phyloP scores from a whole-genome alignment of 805 yeast genomes.

The Metschnikowia picachoensis region DNA sequence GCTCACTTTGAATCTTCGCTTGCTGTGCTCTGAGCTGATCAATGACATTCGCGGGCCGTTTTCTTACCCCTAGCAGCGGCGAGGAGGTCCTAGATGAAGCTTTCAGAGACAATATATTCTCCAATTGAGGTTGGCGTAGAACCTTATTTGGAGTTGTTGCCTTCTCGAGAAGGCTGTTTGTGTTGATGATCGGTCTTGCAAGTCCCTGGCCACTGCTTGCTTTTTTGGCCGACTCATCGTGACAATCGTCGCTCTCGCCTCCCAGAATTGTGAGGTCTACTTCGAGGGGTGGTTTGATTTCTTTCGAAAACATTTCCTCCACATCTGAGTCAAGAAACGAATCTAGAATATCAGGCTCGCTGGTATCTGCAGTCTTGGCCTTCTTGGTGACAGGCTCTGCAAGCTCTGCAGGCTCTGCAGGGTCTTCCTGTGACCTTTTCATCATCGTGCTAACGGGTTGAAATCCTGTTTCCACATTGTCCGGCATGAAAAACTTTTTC shows the following conservation, averaged over 20 bases:
- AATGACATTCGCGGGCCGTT: not conserved
- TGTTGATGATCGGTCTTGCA: too few relatives aligned
- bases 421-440: slow-evolving; percentile 4
- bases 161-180: too few relatives aligned
- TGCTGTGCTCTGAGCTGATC: slow-evolving; percentile 2
- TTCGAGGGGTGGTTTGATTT: not conserved
- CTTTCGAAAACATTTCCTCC: not conserved
- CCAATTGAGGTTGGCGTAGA: too few relatives aligned
- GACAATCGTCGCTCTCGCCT: not conserved
- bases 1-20: not conserved
- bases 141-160: too few relatives aligned
- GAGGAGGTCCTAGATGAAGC: not conserved
- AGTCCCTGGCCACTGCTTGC: too few relatives aligned
- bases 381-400: not conserved
- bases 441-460: slow-evolving; percentile 48
- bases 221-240: too few relatives aligned
- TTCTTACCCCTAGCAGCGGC: slow-evolving; percentile 6
- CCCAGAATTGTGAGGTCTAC: not conserved
- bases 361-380: not conserved
- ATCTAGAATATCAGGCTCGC: slow-evolving; percentile 12
- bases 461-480: slow-evolving; percentile 64
- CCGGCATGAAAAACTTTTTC: slow-evolving; percentile 70
- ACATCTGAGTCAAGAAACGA: slow-evolving; percentile 15
- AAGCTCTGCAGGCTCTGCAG: not conserved
- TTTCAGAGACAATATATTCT: not conserved